These are phyloP conservation scores for Anthostomella pinea DNA, from an alignment of 2,329 filamentous ascomycete genomes.

Conservation along the genomic window DNA sequence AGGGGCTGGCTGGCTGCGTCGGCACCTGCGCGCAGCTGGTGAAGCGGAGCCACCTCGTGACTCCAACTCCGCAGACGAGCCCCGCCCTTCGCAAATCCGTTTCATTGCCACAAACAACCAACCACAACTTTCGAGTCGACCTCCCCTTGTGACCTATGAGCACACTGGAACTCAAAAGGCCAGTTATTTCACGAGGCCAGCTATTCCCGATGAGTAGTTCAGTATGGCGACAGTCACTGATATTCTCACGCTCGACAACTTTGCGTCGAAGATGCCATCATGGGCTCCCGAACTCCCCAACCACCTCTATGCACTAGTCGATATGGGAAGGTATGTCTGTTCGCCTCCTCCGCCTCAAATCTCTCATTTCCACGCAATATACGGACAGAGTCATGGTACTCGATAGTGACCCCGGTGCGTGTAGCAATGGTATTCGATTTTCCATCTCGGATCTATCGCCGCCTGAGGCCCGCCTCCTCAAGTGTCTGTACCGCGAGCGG, in stretches of 20 bases:
- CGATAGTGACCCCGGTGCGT: conserved; percentile 14
- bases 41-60: conserved; percentile 6
- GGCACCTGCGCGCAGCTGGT: conserved; percentile 10
- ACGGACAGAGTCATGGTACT: background rate
- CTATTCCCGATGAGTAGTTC: background rate
- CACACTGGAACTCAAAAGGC: no score
- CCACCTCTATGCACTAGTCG: conserved; percentile 56
- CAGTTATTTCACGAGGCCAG: no score
- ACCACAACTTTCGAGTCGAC: background rate
- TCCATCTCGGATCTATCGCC: conserved; percentile 80
- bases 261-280: conserved; percentile 44
- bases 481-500: conserved; percentile 74
- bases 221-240: conserved; percentile 36
- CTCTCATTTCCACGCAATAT: background rate
- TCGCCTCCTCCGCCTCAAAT: conserved; percentile 1
- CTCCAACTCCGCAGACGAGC: no score
- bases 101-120: background rate
- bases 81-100: no score
- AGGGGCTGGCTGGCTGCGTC: background rate
- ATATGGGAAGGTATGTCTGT: conserved; percentile 55
- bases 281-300: conserved; percentile 46
- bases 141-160: background rate
- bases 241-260: conserved; percentile 51
- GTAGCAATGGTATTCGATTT: conserved; percentile 88
- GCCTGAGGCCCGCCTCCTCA: conserved; percentile 67